Percentiles rank a stretch among this genome's conserved stretches.
Conservation (phyloP, 306 rosid species). For the Geum urbanum region DNA sequence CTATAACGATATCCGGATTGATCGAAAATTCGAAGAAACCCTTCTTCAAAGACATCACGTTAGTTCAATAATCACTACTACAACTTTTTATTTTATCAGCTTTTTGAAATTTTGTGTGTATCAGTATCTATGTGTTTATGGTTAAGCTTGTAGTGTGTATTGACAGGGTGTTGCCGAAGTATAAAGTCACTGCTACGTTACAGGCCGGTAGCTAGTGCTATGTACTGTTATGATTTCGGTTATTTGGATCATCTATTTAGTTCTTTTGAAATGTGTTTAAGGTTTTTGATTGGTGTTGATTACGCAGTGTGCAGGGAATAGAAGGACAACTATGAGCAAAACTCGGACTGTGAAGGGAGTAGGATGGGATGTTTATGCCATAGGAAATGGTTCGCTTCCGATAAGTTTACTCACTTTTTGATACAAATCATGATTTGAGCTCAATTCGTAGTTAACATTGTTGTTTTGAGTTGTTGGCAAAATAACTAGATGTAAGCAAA, state of each 20-base stretch:
- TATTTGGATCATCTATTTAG: too few species aligned
- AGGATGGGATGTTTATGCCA: slow-evolving; percentile 93
- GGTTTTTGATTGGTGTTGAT: slow-evolving; percentile 22
- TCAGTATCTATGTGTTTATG: not conserved
- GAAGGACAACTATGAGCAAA: slow-evolving; percentile 96
- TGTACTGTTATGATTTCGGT: slow-evolving; percentile 14
- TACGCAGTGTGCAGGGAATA: slow-evolving; percentile 84
- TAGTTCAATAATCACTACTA: slow-evolving; percentile 8
- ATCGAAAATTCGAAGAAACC: slow-evolving; percentile 48
- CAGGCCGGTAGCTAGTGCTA: too few species aligned
- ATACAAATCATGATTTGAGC: too few species aligned
- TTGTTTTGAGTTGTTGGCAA: too few species aligned
- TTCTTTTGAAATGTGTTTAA: too few species aligned
- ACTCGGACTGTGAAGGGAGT: slow-evolving; percentile 73
- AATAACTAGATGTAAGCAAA: too few species aligned
- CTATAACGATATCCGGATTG: slow-evolving; percentile 53
- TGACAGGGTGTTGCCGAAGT: slow-evolving; percentile 81
- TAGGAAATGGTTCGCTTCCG: slow-evolving; percentile 98
- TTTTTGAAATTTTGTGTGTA: too few species aligned
- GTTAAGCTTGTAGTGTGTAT: not conserved
- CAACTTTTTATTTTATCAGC: too few species aligned
- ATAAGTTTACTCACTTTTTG: too few species aligned
- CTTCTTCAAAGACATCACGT: slow-evolving; percentile 79
- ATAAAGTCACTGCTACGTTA: slow-evolving; percentile 70
- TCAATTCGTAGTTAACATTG: too few species aligned